Percentiles rank a stretch among this genome's conserved stretches.
Evolutionary conservation across 495 filamentous ascomycete genomes (phyloP).

Genomic region (Xylaria flabelliformis): DNA sequence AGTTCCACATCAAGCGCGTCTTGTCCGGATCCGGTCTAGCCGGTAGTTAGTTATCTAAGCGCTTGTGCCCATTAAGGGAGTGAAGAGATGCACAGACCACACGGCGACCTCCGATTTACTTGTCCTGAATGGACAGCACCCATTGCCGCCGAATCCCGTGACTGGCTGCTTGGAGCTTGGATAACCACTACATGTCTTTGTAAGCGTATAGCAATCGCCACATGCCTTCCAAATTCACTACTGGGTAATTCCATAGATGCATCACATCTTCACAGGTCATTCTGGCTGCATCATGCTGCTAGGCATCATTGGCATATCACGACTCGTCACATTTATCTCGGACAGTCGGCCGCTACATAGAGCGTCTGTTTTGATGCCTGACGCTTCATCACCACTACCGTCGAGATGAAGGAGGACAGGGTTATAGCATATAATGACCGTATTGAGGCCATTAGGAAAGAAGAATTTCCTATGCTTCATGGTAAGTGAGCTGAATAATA

Average conservation of each 20-base stretch:
- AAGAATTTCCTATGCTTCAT: constrained; percentile 85
- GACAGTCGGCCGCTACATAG: constrained; percentile 20
- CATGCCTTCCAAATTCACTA: not conserved
- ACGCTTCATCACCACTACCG: constrained; percentile 20
- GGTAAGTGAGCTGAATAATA: constrained; percentile 56
- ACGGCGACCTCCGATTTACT: constrained; percentile 13
- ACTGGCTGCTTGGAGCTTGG: not conserved
- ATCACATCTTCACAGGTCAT: constrained; percentile 7
- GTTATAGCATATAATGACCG: constrained; percentile 63
- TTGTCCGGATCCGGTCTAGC: not conserved
- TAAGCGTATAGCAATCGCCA: constrained; percentile 32
- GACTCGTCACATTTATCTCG: not conserved
- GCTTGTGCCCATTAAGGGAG: too few relatives aligned
- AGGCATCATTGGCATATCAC: not conserved
- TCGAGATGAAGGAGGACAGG: constrained; percentile 38
- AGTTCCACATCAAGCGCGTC: not conserved
- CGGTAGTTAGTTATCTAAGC: too few relatives aligned
- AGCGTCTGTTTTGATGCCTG: constrained; percentile 27
- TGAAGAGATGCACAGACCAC: too few relatives aligned
- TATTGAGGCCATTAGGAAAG: constrained; percentile 70
- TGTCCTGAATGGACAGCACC: not conserved
- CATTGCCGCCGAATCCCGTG: constrained; percentile 13
- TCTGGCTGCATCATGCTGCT: constrained; percentile 21
- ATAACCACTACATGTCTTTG: not conserved
- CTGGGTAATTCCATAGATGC: not conserved